Percentiles rank a stretch among this genome's conserved stretches.
Conservation (phyloP, 2,329 filamentous ascomycete genomes). For the Davidsoniella neocaledoniae region DNA sequence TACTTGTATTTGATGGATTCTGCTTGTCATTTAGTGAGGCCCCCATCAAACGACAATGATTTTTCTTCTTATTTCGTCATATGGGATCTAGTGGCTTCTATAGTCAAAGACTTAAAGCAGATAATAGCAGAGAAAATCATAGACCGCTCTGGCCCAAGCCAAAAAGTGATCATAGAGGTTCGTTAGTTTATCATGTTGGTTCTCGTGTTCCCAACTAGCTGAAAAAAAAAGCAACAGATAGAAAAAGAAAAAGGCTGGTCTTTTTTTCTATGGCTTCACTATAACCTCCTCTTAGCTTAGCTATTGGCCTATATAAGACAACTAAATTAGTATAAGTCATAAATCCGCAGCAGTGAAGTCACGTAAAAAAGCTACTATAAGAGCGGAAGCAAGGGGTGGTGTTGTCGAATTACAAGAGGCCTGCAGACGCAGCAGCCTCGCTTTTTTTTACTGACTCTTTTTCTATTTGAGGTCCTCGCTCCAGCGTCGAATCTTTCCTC, state of each 20-base stretch:
- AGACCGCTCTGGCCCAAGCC: too few relatives aligned
- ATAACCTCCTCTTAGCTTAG: too few relatives aligned
- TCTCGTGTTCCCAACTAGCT: not conserved
- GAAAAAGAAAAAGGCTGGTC: not conserved
- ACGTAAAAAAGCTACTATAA: not conserved
- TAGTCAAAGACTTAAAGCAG: too few relatives aligned
- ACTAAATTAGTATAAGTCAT: not conserved
- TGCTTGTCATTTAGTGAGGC: too few relatives aligned
- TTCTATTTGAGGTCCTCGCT: not conserved
- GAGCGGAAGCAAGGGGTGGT: too few relatives aligned
- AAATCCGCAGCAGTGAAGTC: not conserved
- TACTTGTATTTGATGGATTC: too few relatives aligned
- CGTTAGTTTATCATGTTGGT: not conserved
- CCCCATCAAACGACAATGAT: too few relatives aligned
- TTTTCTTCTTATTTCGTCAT: too few relatives aligned
- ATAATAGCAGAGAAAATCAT: too few relatives aligned
- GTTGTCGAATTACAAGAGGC: not conserved
- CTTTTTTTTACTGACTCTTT: not conserved
- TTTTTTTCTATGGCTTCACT: not conserved
- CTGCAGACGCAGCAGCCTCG: constrained; percentile 6
- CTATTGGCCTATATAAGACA: not conserved
- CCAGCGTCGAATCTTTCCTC: not conserved
- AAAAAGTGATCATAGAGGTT: too few relatives aligned
- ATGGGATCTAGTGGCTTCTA: too few relatives aligned
- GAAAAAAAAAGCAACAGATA: not conserved